Evolutionary conservation across 495 filamentous ascomycete species (phyloP).

Genomic region (Schizothecium vesticola): DNA sequence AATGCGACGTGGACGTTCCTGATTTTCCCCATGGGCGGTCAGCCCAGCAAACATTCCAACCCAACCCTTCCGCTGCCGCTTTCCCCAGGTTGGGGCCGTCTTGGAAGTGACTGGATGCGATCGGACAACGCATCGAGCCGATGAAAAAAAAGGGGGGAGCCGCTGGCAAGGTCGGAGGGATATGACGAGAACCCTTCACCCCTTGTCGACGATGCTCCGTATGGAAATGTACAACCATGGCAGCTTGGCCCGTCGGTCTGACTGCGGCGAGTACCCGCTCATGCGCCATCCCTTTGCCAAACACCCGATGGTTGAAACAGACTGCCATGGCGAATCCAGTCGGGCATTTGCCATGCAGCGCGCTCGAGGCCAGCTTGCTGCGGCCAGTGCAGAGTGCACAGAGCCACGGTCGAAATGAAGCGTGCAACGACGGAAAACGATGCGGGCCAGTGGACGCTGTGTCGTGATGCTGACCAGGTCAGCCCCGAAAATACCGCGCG

Average conservation of each 20-base stretch:
- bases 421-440: conserved; percentile 1
- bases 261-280: conserved; percentile 4
- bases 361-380: neutral
- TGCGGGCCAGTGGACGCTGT: neutral
- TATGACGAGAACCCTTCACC: neutral
- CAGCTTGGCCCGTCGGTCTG: conserved; percentile 1
- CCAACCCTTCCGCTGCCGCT: neutral
- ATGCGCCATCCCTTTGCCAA: conserved; percentile 8
- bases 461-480: neutral
- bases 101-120: conserved; percentile 7
- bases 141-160: neutral
- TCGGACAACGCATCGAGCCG: conserved; percentile 11
- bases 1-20: conserved; percentile 1
- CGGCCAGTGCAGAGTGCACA: neutral
- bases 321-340: neutral
- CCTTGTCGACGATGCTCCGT: neutral
- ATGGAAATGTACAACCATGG: neutral
- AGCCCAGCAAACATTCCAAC: conserved; percentile 4
- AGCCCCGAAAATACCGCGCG: neutral
- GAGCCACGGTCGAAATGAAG: conserved; percentile 2
- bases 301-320: neutral
- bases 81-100: conserved; percentile 2
- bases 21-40: neutral
- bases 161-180: too few relatives aligned
- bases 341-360: neutral